Percentiles rank a stretch among this genome's conserved stretches.
Evolutionary conservation across 2,329 filamentous ascomycete species (phyloP).

Genomic region (Neofusicoccum laricinum): DNA sequence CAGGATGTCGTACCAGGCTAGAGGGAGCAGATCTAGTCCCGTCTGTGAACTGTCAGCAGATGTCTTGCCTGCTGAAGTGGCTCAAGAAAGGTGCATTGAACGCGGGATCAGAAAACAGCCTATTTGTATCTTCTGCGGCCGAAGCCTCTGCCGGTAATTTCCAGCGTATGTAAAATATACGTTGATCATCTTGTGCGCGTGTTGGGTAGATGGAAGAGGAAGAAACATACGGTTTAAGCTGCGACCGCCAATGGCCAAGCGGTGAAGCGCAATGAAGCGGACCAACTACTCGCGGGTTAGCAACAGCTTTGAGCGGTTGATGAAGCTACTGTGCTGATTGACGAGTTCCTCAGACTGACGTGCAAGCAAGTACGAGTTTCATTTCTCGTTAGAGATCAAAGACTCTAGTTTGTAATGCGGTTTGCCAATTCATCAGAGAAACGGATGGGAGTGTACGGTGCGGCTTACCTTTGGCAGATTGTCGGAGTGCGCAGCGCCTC

Average conservation of each 20-base stretch:
- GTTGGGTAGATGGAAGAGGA: slow-evolving; percentile 16
- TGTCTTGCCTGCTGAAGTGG: not conserved
- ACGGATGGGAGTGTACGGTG: not conserved
- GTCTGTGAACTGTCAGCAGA: slow-evolving; percentile 3
- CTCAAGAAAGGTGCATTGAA: not conserved
- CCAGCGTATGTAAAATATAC: slow-evolving; percentile 40
- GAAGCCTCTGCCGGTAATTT: slow-evolving; percentile 45
- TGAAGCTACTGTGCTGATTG: not conserved
- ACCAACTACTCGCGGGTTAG: not conserved
- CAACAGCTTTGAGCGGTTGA: not conserved
- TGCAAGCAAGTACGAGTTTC: slow-evolving; percentile 41
- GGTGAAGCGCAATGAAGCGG: not conserved
- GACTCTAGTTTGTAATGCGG: slow-evolving; percentile 43
- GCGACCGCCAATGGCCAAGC: not conserved
- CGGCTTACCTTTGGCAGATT: not conserved
- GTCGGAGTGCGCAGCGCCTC: not conserved
- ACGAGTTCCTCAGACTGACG: slow-evolving; percentile 41
- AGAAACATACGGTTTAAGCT: slow-evolving; percentile 18
- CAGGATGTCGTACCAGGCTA: slow-evolving; percentile 28
- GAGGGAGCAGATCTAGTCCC: slow-evolving; percentile 1
- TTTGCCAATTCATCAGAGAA: slow-evolving; percentile 41
- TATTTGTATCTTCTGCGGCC: slow-evolving; percentile 36
- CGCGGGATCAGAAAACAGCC: slow-evolving; percentile 40
- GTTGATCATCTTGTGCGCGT: slow-evolving; percentile 34
- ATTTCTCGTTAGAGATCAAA: slow-evolving; percentile 42